These are phyloP conservation scores for Cubamyces sp. DNA, from an alignment of 768 basidiomycete species.

Conservation along the genomic window DNA sequence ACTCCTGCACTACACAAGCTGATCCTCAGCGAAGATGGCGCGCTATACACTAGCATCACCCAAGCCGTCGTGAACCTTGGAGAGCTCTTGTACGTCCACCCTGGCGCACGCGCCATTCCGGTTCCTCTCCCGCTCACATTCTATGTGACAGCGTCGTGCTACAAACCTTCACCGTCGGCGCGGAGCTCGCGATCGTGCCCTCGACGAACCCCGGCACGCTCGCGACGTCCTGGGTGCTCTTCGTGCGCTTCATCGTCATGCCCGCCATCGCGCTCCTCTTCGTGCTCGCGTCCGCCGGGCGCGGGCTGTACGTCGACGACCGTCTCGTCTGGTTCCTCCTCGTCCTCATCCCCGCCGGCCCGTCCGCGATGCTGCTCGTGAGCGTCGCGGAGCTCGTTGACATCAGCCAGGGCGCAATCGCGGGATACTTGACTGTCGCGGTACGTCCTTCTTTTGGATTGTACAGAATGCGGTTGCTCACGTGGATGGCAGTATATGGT, in stretches of 20 bases:
- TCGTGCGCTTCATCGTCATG: slow-evolving; percentile 35
- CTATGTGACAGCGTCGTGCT: slow-evolving; percentile 28
- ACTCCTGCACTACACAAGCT: slow-evolving; percentile 27
- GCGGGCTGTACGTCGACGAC: slow-evolving; percentile 34
- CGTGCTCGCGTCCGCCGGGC: slow-evolving; percentile 33
- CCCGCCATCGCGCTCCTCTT: slow-evolving; percentile 33
- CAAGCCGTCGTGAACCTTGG: slow-evolving; percentile 33
- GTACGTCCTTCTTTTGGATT: slow-evolving; percentile 13
- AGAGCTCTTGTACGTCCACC: slow-evolving; percentile 32
- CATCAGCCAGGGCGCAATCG: slow-evolving; percentile 34
- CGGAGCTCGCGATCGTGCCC: slow-evolving; percentile 33
- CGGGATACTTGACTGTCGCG: slow-evolving; percentile 34
- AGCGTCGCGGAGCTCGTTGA: slow-evolving; percentile 36
- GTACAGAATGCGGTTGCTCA: neutral
- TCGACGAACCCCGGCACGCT: slow-evolving; percentile 25
- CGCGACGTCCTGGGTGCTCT: slow-evolving; percentile 28
- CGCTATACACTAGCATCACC: slow-evolving; percentile 32
- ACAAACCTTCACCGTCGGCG: slow-evolving; percentile 36
- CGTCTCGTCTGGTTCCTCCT: slow-evolving; percentile 38
- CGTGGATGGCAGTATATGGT: slow-evolving; percentile 31
- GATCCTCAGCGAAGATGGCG: slow-evolving; percentile 29
- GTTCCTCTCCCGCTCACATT: neutral
- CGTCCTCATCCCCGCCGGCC: slow-evolving; percentile 34
- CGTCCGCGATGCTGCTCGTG: slow-evolving; percentile 37
- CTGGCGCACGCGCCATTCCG: neutral